These are phyloP conservation scores for Colletotrichum chlorophyti DNA, from an alignment of 2,329 filamentous ascomycete genomes.

Conservation along the genomic window DNA sequence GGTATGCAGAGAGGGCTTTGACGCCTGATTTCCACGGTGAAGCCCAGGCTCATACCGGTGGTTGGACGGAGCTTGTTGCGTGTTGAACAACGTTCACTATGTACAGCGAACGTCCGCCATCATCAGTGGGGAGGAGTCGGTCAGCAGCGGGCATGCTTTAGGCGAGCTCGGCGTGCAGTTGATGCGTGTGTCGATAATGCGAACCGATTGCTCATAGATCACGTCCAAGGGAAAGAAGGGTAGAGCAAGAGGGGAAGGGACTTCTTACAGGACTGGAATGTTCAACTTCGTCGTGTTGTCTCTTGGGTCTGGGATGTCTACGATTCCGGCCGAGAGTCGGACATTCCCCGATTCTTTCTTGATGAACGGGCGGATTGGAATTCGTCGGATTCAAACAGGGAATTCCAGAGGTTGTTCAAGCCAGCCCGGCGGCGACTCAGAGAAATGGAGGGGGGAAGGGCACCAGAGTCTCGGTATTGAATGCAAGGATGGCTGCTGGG, in stretches of 20 bases:
- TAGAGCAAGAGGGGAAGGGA: too few relatives aligned
- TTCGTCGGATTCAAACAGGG: too few relatives aligned
- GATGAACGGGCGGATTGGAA: too few relatives aligned
- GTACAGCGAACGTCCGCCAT: constrained; percentile 2
- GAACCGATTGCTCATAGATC: too few relatives aligned
- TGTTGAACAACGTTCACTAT: not conserved
- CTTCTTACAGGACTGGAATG: too few relatives aligned
- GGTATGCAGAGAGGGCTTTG: not conserved
- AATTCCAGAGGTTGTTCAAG: too few relatives aligned
- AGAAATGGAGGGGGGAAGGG: not conserved
- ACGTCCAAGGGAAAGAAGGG: too few relatives aligned
- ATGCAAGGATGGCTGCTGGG: constrained; percentile 23
- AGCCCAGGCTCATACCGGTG: constrained; percentile 18
- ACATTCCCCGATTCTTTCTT: not conserved
- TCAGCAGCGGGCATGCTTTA: too few relatives aligned
- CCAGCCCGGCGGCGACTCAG: too few relatives aligned
- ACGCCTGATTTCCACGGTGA: constrained; percentile 2
- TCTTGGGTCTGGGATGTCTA: too few relatives aligned
- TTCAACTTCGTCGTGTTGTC: too few relatives aligned
- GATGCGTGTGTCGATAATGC: too few relatives aligned
- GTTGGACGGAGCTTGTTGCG: not conserved
- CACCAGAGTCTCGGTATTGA: constrained; percentile 8
- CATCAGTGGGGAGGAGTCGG: not conserved
- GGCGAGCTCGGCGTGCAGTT: constrained; percentile 1
- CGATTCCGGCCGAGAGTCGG: not conserved